phyloP scores from a whole-genome alignment of 179 eudicot genomes.

The Silene coronaria region DNA sequence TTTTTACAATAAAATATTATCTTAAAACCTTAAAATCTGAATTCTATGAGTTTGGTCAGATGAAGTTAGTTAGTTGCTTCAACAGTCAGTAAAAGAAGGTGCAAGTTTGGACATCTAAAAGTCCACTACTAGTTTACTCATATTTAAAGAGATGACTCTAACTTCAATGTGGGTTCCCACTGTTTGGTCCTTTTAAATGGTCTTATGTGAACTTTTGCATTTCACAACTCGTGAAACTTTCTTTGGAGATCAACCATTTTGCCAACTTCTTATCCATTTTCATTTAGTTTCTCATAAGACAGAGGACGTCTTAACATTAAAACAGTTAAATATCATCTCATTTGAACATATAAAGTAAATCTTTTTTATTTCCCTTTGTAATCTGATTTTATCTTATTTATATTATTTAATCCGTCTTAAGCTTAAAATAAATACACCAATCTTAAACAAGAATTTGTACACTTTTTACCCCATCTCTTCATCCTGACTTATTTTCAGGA shows the following conservation, averaged over 20 bases:
- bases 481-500: too few species aligned
- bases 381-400: too few species aligned
- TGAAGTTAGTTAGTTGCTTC: conserved; percentile 33
- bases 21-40: not conserved
- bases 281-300: too few species aligned
- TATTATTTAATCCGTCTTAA: too few species aligned
- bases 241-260: conserved; percentile 20
- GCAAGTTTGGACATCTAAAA: conserved; percentile 32
- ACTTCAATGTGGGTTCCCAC: conserved; percentile 12
- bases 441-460: too few species aligned
- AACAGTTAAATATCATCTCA: too few species aligned
- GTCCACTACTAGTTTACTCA: conserved; percentile 12
- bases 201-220: not conserved
- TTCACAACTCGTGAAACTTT: not conserved
- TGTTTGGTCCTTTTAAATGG: conserved; percentile 4
- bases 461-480: too few species aligned
- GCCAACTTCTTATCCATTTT: conserved; percentile 27
- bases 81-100: conserved; percentile 22
- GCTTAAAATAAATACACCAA: too few species aligned
- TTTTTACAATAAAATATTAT: not conserved
- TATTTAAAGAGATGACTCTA: not conserved
- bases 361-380: too few species aligned
- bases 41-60: not conserved
- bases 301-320: too few species aligned
- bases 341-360: too few species aligned